Conservation (phyloP, 345 rosid genomes). For the Boechera divaricarpa region DNA sequence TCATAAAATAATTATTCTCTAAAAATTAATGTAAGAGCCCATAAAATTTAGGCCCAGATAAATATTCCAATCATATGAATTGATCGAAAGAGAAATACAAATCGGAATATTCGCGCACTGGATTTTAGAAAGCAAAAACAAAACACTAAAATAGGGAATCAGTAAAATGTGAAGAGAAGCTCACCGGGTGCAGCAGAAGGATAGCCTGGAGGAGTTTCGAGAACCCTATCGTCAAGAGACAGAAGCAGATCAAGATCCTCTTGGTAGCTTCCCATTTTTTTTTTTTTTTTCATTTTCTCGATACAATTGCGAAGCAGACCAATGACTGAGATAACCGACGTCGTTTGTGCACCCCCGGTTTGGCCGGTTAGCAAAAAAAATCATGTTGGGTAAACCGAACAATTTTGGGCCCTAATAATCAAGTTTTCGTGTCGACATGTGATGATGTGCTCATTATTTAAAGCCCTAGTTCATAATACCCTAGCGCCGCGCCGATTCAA, state of each 20-base stretch:
- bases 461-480: too few relatives aligned
- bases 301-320: slow-evolving; percentile 1
- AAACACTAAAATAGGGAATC: not conserved
- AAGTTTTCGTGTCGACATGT: too few relatives aligned
- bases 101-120: not conserved
- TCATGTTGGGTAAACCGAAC: too few relatives aligned
- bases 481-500: too few relatives aligned
- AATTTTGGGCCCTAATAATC: too few relatives aligned
- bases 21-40: too few relatives aligned
- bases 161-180: not conserved
- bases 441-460: too few relatives aligned
- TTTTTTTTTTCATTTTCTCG: not conserved
- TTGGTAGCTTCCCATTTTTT: slow-evolving; percentile 57
- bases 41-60: slow-evolving; percentile 8
- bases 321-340: too few relatives aligned
- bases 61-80: not conserved
- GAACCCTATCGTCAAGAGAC: slow-evolving; percentile 83
- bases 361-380: too few relatives aligned
- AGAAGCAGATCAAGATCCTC: slow-evolving; percentile 92
- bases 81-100: not conserved
- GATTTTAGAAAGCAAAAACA: not conserved
- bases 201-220: slow-evolving; percentile 91
- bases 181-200: slow-evolving; percentile 66
- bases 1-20: too few relatives aligned
- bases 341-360: too few relatives aligned